phyloP scores from a whole-genome alignment of 345 rosid species.

The Dipteronia sinensis region DNA sequence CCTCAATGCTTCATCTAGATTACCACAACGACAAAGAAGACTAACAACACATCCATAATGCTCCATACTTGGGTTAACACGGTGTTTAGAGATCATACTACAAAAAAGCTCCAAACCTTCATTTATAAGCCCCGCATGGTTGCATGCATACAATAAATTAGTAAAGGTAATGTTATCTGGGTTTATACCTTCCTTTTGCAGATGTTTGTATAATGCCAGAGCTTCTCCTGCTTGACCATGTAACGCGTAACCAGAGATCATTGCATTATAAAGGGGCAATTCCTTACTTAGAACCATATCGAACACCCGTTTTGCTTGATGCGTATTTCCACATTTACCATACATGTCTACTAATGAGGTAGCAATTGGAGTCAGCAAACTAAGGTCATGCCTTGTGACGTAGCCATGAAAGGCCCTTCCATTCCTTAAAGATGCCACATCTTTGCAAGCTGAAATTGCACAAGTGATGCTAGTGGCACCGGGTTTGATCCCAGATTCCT shows the following conservation, averaged over 20 bases:
- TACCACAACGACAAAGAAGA: conserved; percentile 47
- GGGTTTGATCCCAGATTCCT: conserved; percentile 58
- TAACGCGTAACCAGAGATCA: conserved; percentile 53
- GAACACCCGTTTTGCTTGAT: conserved; percentile 46
- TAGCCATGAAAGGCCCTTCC: conserved; percentile 67
- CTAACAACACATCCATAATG: conserved; percentile 53
- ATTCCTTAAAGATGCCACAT: conserved; percentile 38
- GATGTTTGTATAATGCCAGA: conserved; percentile 28
- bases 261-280: conserved; percentile 49
- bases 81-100: conserved; percentile 36
- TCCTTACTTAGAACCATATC: conserved; percentile 29
- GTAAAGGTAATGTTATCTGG: conserved; percentile 60
- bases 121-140: conserved; percentile 39
- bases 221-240: conserved; percentile 47
- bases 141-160: conserved; percentile 46
- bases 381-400: conserved; percentile 43
- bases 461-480: conserved; percentile 44
- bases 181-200: conserved; percentile 30
- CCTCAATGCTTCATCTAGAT: conserved; percentile 42
- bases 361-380: conserved; percentile 29
- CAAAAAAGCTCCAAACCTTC: conserved; percentile 44
- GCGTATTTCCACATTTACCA: conserved; percentile 61
- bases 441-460: conserved; percentile 50
- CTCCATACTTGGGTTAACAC: conserved; percentile 43
- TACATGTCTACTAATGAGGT: conserved; percentile 71